Percentiles rank a stretch among this genome's conserved stretches.
Evolutionary conservation across 176 grass and related monocot species (phyloP).

Genomic region (Eleusine indica): DNA sequence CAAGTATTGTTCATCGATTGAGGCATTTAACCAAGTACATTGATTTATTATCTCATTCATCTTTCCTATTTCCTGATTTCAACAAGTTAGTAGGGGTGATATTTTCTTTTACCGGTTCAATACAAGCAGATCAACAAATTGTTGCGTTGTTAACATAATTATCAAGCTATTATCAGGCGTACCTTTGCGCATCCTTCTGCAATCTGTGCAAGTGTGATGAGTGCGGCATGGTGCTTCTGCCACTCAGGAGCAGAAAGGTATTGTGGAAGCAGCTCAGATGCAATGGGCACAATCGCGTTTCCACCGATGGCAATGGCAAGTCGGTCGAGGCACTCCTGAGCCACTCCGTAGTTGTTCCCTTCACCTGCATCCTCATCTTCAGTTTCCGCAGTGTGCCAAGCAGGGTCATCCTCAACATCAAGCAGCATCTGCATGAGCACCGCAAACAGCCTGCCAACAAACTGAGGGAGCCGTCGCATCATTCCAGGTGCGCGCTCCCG

Average conservation of each 20-base stretch:
- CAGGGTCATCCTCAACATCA: slow-evolving; percentile 91
- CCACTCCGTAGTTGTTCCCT: slow-evolving; percentile 90
- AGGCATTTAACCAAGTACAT: neutral
- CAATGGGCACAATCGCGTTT: slow-evolving; percentile 88
- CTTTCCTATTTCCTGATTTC: neutral
- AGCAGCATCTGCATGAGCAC: slow-evolving; percentile 99
- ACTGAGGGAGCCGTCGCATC: slow-evolving; percentile 94
- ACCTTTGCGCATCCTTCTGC: slow-evolving; percentile 99
- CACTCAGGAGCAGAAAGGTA: slow-evolving; percentile 84
- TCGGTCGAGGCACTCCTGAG: slow-evolving; percentile 94
- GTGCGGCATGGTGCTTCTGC: slow-evolving; percentile 97
- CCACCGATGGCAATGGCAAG: slow-evolving; percentile 89
- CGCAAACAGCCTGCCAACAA: slow-evolving; percentile 83
- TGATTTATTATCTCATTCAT: neutral
- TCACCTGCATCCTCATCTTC: slow-evolving; percentile 93
- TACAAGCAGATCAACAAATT: neutral
- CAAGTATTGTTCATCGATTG: no score
- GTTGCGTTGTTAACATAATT: neutral
- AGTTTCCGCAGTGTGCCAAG: slow-evolving; percentile 81
- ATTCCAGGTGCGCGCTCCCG: slow-evolving; percentile 94
- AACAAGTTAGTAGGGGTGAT: neutral
- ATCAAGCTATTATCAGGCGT: neutral
- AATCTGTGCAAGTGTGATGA: slow-evolving; percentile 96
- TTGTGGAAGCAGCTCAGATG: slow-evolving; percentile 78
- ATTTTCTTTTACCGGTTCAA: neutral